Percentiles rank a stretch among this genome's conserved stretches.
phyloP scores from a whole-genome alignment of 768 basidiomycete species.

The Russula compacta region DNA sequence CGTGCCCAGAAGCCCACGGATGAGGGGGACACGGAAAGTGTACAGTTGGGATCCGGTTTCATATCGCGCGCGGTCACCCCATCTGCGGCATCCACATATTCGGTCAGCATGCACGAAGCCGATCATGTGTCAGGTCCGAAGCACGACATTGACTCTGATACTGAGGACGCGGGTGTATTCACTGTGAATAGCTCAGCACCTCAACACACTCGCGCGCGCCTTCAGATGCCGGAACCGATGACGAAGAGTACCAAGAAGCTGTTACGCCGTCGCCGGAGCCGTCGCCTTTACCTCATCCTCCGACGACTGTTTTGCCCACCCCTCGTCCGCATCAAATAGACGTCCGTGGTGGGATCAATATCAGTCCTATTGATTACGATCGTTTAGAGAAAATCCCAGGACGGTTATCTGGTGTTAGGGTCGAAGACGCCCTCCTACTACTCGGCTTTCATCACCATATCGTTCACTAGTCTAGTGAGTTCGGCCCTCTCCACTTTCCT shows the following conservation, averaged over 20 bases:
- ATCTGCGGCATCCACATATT: conserved; percentile 40
- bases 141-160: conserved; percentile 44
- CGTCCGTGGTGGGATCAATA: conserved; percentile 25
- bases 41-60: conserved; percentile 31
- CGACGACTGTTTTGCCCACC: conserved; percentile 20
- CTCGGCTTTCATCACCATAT: conserved; percentile 66
- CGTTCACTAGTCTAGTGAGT: conserved; percentile 37
- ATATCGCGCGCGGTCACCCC: conserved; percentile 49
- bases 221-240: conserved; percentile 21
- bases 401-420: conserved; percentile 43
- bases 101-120: conserved; percentile 34
- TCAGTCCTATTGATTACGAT: conserved; percentile 36
- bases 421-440: conserved; percentile 68
- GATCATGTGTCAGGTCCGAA: conserved; percentile 26
- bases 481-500: background rate
- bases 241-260: conserved; percentile 66
- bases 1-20: conserved; percentile 48
- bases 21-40: conserved; percentile 29
- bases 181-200: background rate
- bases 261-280: conserved; percentile 61
- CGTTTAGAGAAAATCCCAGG: conserved; percentile 38
- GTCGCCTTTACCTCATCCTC: conserved; percentile 29
- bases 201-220: conserved; percentile 11
- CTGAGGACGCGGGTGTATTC: conserved; percentile 4
- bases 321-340: conserved; percentile 21